Conservation (phyloP, 345 rosid genomes). For the Brassica rapa region DNA sequence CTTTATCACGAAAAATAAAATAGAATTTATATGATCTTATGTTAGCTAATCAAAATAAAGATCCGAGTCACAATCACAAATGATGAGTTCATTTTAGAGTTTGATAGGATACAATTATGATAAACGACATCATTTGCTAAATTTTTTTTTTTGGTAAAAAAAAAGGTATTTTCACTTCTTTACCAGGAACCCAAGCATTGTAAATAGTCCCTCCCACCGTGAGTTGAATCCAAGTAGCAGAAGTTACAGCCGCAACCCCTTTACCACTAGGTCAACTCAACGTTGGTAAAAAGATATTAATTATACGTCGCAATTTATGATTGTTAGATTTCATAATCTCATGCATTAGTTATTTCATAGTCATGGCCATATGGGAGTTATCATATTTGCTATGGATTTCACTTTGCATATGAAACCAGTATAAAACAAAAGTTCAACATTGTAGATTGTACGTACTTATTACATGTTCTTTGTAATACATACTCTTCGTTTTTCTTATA, state of each 20-base stretch:
- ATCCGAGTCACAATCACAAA: constrained; percentile 7
- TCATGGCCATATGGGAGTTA: background rate
- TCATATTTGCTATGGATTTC: background rate
- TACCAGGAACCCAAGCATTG: no score
- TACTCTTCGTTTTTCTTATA: background rate
- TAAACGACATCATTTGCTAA: constrained; percentile 27
- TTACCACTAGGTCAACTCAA: no score
- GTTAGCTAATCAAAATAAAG: constrained; percentile 19
- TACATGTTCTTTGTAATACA: background rate
- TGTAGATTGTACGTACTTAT: background rate
- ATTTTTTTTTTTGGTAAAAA: no score
- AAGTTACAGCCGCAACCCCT: no score
- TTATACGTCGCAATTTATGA: constrained; percentile 16
- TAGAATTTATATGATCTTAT: background rate
- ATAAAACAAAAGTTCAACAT: background rate
- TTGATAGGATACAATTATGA: constrained; percentile 24
- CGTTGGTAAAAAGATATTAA: constrained; percentile 24
- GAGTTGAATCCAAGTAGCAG: no score
- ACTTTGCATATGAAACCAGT: background rate
- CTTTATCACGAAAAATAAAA: no score
- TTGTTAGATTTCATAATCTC: background rate
- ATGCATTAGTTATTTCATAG: background rate
- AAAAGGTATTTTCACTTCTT: no score
- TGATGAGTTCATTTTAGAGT: constrained; percentile 28
- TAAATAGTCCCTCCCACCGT: no score